Percentiles rank a stretch among this genome's conserved stretches.
These are phyloP conservation scores for Caloboletus inedulis DNA, from an alignment of 1,284 basidiomycete genomes.

Conservation along the genomic window DNA sequence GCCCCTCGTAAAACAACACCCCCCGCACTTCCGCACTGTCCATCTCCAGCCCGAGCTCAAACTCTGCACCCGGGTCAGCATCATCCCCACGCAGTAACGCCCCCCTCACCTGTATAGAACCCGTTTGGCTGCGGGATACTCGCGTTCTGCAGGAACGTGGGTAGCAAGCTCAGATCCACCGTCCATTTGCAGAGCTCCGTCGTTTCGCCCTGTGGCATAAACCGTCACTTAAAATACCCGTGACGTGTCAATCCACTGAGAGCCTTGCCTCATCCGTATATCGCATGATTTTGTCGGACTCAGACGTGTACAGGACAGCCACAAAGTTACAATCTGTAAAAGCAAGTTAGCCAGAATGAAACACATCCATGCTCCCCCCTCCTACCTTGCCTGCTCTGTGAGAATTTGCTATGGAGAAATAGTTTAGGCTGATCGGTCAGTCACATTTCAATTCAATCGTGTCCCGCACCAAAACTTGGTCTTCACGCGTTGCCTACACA, in stretches of 20 bases:
- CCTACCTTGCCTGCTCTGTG: slow-evolving; percentile 59
- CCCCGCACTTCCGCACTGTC: slow-evolving; percentile 81
- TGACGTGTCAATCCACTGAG: slow-evolving; percentile 14
- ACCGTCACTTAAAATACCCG: slow-evolving; percentile 17
- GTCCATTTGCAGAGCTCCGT: slow-evolving; percentile 81
- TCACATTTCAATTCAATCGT: slow-evolving; percentile 3
- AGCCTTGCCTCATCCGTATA: slow-evolving; percentile 69
- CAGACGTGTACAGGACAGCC: slow-evolving; percentile 73
- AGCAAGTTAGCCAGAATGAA: slow-evolving; percentile 5
- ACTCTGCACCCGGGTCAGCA: slow-evolving; percentile 46
- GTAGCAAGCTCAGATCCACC: slow-evolving; percentile 71
- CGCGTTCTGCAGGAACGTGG: slow-evolving; percentile 70
- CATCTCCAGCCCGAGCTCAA: slow-evolving; percentile 75
- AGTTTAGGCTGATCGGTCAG: slow-evolving; percentile 14
- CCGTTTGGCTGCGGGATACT: slow-evolving; percentile 49
- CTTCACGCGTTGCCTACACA: slow-evolving; percentile 62
- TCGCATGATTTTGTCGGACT: slow-evolving; percentile 68
- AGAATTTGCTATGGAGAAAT: slow-evolving; percentile 60
- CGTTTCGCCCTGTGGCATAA: slow-evolving; percentile 52
- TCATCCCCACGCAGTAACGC: background rate
- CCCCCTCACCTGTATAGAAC: slow-evolving; percentile 68
- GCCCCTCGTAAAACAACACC: slow-evolving; percentile 64
- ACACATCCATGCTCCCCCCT: slow-evolving; percentile 2
- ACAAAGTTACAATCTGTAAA: slow-evolving; percentile 67
- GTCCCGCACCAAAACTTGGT: slow-evolving; percentile 70